phyloP scores from a whole-genome alignment of 2,329 filamentous ascomycete species.

The Davidsoniella virescens region DNA sequence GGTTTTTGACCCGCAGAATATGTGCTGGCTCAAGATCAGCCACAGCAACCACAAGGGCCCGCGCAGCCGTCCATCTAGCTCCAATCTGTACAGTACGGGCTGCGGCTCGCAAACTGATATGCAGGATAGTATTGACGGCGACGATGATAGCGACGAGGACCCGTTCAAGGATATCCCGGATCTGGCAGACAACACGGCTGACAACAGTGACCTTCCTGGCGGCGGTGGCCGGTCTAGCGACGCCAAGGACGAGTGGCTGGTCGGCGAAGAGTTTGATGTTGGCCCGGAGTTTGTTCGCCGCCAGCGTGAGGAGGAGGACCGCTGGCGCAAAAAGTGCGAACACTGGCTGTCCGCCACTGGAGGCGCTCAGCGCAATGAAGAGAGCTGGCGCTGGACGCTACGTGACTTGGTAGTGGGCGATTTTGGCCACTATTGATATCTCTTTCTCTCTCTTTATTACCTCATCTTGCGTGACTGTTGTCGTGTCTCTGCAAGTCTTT shows the following conservation, averaged over 20 bases:
- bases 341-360: conserved; percentile 51
- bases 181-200: conserved; percentile 51
- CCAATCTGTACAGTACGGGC: conserved; percentile 10
- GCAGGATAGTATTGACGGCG: conserved; percentile 43
- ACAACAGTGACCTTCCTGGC: conserved; percentile 27
- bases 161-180: conserved; percentile 93
- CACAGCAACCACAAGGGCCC: conserved; percentile 19
- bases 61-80: conserved; percentile 7
- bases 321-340: conserved; percentile 78
- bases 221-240: conserved; percentile 31
- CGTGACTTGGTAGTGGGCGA: conserved; percentile 38
- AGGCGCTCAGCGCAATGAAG: conserved; percentile 36
- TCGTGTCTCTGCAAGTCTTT: too few relatives aligned
- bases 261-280: conserved; percentile 94
- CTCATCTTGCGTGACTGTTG: too few relatives aligned
- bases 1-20: conserved; percentile 92
- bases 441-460: background rate
- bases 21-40: conserved; percentile 88
- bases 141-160: conserved; percentile 76
- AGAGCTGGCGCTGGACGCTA: conserved; percentile 64
- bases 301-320: conserved; percentile 79
- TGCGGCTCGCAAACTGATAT: conserved; percentile 24
- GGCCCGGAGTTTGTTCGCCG: conserved; percentile 83
- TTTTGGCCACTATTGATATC: conserved; percentile 14
- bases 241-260: conserved; percentile 61